Evolutionary conservation across 2,329 filamentous ascomycete genomes (phyloP).

Genomic region (Peltaster fructicola): DNA sequence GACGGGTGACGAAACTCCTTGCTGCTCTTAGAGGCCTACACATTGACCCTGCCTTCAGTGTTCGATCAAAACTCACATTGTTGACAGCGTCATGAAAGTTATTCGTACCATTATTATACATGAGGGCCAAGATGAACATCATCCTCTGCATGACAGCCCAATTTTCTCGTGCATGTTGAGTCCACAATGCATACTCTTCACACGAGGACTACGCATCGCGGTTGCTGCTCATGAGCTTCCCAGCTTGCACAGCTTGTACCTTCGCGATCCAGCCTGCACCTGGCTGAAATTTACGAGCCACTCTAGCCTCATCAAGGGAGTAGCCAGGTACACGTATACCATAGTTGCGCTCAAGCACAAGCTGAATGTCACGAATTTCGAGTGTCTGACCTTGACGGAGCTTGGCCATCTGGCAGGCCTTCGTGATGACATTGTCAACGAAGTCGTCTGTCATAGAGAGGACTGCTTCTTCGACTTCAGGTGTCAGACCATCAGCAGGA

Average conservation of each 20-base stretch:
- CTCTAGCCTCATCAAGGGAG: conserved; percentile 82
- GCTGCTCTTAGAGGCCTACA: too few species aligned
- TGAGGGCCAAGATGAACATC: too few species aligned
- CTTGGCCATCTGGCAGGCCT: conserved; percentile 81
- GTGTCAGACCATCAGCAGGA: conserved; percentile 50
- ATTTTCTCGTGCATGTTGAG: background rate
- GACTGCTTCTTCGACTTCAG: conserved; percentile 92
- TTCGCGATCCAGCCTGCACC: conserved; percentile 83
- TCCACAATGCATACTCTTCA: background rate
- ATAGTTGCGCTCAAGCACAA: conserved; percentile 44
- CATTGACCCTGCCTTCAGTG: too few species aligned
- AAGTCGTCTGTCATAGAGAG: conserved; percentile 86
- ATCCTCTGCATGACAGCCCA: too few species aligned
- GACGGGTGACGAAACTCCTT: too few species aligned
- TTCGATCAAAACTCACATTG: too few species aligned
- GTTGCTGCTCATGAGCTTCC: conserved; percentile 48
- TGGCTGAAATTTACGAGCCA: conserved; percentile 83
- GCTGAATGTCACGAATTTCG: conserved; percentile 52
- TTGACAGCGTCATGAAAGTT: too few species aligned
- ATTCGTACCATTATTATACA: too few species aligned
- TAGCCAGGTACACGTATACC: conserved; percentile 77
- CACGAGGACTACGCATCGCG: conserved; percentile 4
- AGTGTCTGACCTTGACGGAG: conserved; percentile 78
- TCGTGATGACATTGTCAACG: conserved; percentile 74
- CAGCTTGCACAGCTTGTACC: conserved; percentile 90